Percentiles rank a stretch among this genome's conserved stretches.
phyloP scores from a whole-genome alignment of 2,329 filamentous ascomycete species.

The Aspergillus aculeatus region DNA sequence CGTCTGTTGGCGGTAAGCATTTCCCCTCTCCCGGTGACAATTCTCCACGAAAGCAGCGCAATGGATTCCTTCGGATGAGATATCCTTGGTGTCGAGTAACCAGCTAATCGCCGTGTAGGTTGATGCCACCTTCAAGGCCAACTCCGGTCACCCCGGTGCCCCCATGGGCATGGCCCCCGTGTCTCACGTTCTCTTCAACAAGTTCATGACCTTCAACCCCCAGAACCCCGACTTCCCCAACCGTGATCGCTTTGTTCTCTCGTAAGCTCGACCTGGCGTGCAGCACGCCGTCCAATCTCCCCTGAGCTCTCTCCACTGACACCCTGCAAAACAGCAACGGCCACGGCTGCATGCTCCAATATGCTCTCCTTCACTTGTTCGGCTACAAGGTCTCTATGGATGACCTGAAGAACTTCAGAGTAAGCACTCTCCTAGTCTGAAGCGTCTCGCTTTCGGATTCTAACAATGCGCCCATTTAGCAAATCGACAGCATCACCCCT shows the following conservation, averaged over 20 bases:
- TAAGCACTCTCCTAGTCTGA: slow-evolving; percentile 51
- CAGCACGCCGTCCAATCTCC: background rate
- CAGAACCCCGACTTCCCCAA: slow-evolving; percentile 98
- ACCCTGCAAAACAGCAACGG: slow-evolving; percentile 67
- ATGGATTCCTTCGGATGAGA: background rate
- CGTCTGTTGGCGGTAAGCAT: slow-evolving; percentile 85
- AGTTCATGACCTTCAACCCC: slow-evolving; percentile 99
- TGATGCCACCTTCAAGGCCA: slow-evolving; percentile 94
- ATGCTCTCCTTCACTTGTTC: slow-evolving; percentile 95
- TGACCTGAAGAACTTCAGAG: slow-evolving; percentile 94
- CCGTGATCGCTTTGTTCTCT: slow-evolving; percentile 97
- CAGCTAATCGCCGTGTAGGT: slow-evolving; percentile 57
- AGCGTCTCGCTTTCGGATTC: background rate
- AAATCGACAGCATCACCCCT: slow-evolving; percentile 78
- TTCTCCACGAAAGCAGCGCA: background rate
- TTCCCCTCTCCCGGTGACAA: slow-evolving; percentile 9
- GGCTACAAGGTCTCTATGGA: slow-evolving; percentile 84
- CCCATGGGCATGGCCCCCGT: slow-evolving; percentile 96
- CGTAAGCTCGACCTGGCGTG: slow-evolving; percentile 63
- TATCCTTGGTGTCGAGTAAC: background rate
- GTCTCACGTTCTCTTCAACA: slow-evolving; percentile 96
- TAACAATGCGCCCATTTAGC: slow-evolving; percentile 40
- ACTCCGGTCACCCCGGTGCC: slow-evolving; percentile 97
- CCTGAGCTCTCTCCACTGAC: slow-evolving; percentile 13
- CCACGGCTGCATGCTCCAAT: slow-evolving; percentile 99